Base-by-base conservation (phyloP, 1,284 basidiomycete species). In the Macrocybe sp. region DNA sequence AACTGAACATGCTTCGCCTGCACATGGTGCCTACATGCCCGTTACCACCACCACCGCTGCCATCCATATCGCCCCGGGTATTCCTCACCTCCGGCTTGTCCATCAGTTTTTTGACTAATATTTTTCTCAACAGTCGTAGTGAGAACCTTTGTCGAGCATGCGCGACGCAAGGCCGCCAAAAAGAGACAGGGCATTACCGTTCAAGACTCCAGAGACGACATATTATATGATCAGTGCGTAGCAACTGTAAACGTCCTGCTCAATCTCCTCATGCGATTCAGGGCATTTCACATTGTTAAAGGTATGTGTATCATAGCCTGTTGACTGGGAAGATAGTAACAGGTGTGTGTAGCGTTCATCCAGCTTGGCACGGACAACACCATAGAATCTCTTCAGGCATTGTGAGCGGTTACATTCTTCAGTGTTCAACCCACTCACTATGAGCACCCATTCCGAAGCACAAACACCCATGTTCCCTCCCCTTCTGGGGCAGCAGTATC, bases 401-500 rank as follows among this genome's bases (percentile, higher is more conserved):
- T 82, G 78, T 81, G 52, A 47, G 74, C 59, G 8, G 6, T 16
- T 7, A 45, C 33, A 7, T 14, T 37, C 29, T 39, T 37, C 14
- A n/a, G 22, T 33, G n/a, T 40, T 7, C 12, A 12, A 34, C 35
- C 11, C 11, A 31, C 32, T 37, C 35, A 44, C 36, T 36, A 9
- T 48, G 35, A 45, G 48, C 12, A 30, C 30, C 32, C 6, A 10
- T 11, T 46, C 32, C 45, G 32, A 46, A 83, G 79, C 56, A 82
- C 86, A 16, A 89, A 90, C 58, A 90, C 89, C 2, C 82, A 85
- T 52, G 79, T 91, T 2, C 85, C 88, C 1, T 73, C 88, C 0
- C 89, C 89, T 0, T 84, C 81, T 37, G 88, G 86, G 83, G 83
- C 89, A 1, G 79, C 82, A 1, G 79, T 88, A 2, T 75, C 81